A percentile compares a stretch with the other conserved stretches of the same genome.
Evolutionary conservation across 192 early-diverging fungal genomes (phyloP).

Genomic region (Gryganskiella cystojenkinii): DNA sequence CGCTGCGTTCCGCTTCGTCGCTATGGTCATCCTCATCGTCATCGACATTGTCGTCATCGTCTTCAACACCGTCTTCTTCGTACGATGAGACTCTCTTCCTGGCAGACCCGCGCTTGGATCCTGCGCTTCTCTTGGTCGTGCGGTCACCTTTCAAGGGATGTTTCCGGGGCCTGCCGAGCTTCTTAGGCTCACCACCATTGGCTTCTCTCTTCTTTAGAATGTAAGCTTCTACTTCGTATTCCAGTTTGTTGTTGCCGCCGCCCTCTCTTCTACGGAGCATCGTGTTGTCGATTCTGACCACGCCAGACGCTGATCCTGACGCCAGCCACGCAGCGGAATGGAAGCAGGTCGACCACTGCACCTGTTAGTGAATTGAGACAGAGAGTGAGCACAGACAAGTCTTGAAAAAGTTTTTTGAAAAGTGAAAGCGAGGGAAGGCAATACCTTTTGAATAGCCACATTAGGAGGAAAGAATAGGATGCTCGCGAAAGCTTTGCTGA

Average conservation of each 20-base stretch:
- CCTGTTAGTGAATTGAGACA: conserved; percentile 6
- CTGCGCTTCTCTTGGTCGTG: neutral
- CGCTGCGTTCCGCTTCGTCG: neutral
- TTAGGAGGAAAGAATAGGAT: conserved; percentile 24
- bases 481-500: conserved; percentile 17
- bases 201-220: conserved; percentile 18
- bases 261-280: conserved; percentile 27
- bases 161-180: conserved; percentile 23
- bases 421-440: neutral
- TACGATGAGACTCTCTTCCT: neutral
- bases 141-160: conserved; percentile 6
- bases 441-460: conserved; percentile 44
- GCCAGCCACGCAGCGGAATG: conserved; percentile 49
- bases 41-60: neutral
- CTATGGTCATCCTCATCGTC: neutral
- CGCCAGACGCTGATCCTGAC: conserved; percentile 35
- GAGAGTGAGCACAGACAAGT: neutral
- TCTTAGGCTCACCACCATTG: conserved; percentile 6
- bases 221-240: conserved; percentile 27
- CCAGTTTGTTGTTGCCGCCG: conserved; percentile 18
- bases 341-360: conserved; percentile 38
- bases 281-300: conserved; percentile 47
- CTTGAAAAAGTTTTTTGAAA: neutral
- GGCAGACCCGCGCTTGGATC: conserved; percentile 10
- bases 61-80: neutral